Evolutionary conservation across 176 grass and related monocot species (phyloP).

Genomic region (Oryza punctata): DNA sequence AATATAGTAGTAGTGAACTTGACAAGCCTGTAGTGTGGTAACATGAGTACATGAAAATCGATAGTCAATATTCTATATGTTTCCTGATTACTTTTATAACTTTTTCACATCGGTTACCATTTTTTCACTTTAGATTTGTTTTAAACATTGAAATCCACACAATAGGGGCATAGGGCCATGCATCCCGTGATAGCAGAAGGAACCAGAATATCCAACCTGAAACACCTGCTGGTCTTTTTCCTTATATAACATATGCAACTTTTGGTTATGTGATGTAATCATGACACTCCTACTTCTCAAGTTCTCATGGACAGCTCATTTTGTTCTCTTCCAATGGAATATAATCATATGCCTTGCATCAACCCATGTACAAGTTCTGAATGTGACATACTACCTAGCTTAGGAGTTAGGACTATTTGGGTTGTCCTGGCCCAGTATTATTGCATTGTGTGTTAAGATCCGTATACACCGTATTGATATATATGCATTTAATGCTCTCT

Average conservation of each 20-base stretch:
- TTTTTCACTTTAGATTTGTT: constrained; percentile 4
- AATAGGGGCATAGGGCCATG: not conserved
- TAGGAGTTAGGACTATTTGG: constrained; percentile 13
- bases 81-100: constrained; percentile 13
- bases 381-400: constrained; percentile 37
- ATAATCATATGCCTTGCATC: not conserved
- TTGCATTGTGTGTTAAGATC: constrained; percentile 13
- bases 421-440: constrained; percentile 9
- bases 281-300: not conserved
- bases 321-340: constrained; percentile 8
- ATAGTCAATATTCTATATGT: not conserved
- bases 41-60: not conserved
- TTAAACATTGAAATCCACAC: not conserved
- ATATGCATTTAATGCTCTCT: not conserved
- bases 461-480: not conserved
- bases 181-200: not conserved
- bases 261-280: not conserved
- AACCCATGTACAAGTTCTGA: constrained; percentile 28
- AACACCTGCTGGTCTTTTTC: not conserved
- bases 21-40: not conserved
- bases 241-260: not conserved
- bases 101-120: not conserved
- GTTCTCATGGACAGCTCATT: not conserved
- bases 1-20: not conserved
- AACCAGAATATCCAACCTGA: not conserved